A percentile compares a stretch with the other conserved stretches of the same genome.
Conservation (phyloP, 345 rosid species). For the Lepidium africanum region DNA sequence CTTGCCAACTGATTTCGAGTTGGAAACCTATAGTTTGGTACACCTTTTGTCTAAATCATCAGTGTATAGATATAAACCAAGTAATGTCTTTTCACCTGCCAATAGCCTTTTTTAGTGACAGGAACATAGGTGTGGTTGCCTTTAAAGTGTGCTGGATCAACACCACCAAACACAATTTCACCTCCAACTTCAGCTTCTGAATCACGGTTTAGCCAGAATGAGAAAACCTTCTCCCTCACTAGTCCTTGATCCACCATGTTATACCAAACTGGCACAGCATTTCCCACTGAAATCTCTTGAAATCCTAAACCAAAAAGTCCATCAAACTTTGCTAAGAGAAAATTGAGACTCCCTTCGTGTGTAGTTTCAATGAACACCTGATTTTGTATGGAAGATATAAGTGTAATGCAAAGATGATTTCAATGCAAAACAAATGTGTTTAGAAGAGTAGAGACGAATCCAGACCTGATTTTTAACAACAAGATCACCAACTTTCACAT, state of each 20-base stretch:
- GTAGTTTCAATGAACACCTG: slow-evolving; percentile 78
- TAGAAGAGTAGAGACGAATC: not conserved
- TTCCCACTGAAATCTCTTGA: slow-evolving; percentile 60
- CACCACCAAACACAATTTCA: slow-evolving; percentile 81
- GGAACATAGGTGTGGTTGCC: slow-evolving; percentile 77
- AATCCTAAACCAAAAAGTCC: slow-evolving; percentile 84
- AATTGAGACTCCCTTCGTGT: slow-evolving; percentile 47
- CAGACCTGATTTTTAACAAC: slow-evolving; percentile 59
- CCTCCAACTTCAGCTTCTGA: slow-evolving; percentile 46
- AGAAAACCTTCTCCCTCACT: slow-evolving; percentile 51
- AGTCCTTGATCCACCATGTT: slow-evolving; percentile 58
- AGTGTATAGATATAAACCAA: not conserved
- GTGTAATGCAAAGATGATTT: not conserved
- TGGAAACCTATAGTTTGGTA: not conserved
- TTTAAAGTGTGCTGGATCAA: slow-evolving; percentile 47
- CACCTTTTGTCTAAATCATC: not conserved
- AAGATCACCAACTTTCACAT: slow-evolving; percentile 56
- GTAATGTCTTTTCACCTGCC: slow-evolving; percentile 50
- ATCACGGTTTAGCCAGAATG: slow-evolving; percentile 72
- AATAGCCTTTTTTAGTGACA: slow-evolving; percentile 59
- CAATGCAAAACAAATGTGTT: not conserved
- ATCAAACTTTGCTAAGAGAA: slow-evolving; percentile 59
- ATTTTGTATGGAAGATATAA: not conserved
- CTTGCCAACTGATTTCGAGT: not conserved
- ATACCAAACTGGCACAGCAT: slow-evolving; percentile 66